Conservation (phyloP, 176 grass and related monocot genomes). For the Poa pratensis region DNA sequence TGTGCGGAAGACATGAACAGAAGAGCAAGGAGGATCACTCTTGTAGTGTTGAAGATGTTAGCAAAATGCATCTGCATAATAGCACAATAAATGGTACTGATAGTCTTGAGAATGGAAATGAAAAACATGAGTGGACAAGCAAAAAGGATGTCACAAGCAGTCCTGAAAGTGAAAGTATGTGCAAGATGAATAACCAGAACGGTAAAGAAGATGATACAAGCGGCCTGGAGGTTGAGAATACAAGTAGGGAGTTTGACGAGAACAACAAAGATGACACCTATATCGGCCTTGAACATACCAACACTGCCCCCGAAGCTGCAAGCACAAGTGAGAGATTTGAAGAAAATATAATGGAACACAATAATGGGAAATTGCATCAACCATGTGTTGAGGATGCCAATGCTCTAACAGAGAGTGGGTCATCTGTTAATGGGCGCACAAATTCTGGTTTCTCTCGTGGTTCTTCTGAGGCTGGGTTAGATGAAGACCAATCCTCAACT, state of each 20-base stretch:
- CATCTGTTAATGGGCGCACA: slow-evolving; percentile 62
- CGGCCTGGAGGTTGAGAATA: slow-evolving; percentile 16
- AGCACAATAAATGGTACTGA: slow-evolving; percentile 19
- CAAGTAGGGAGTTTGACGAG: slow-evolving; percentile 13
- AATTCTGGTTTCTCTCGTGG: slow-evolving; percentile 73
- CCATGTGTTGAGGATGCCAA: slow-evolving; percentile 50
- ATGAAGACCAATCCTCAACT: slow-evolving; percentile 68
- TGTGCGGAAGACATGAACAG: slow-evolving; percentile 36
- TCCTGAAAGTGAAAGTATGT: slow-evolving; percentile 32
- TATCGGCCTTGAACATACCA: slow-evolving; percentile 27
- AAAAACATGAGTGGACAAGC: slow-evolving; percentile 41
- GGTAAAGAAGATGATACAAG: slow-evolving; percentile 24
- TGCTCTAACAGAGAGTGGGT: slow-evolving; percentile 53
- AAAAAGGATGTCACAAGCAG: slow-evolving; percentile 39
- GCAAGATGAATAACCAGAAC: slow-evolving; percentile 37
- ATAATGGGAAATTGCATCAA: slow-evolving; percentile 31
- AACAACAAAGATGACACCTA: slow-evolving; percentile 40
- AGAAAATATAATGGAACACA: slow-evolving; percentile 43
- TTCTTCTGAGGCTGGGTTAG: slow-evolving; percentile 60
- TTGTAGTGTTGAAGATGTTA: slow-evolving; percentile 39
- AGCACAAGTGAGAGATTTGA: slow-evolving; percentile 43
- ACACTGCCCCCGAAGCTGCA: slow-evolving; percentile 27
- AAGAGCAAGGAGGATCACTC: slow-evolving; percentile 40
- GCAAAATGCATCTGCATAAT: slow-evolving; percentile 18
- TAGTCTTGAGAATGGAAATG: slow-evolving; percentile 38